These are phyloP conservation scores for Leavenworthia alabamica DNA, from an alignment of 345 rosid genomes.

Conservation along the genomic window DNA sequence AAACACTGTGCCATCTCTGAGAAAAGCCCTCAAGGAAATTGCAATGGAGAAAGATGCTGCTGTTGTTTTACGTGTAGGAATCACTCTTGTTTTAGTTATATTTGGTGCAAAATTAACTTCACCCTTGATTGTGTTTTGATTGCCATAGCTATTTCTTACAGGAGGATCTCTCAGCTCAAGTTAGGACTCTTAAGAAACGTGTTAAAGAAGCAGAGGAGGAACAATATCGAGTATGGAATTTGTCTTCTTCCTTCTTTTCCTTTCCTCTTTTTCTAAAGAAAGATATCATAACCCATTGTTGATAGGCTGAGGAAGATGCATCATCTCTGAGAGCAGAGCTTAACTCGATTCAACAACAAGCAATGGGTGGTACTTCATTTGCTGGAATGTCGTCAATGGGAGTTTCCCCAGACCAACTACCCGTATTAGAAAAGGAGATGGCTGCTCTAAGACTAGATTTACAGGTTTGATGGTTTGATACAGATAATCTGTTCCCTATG, in stretches of 20 bases:
- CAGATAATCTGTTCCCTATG: not conserved
- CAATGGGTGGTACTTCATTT: conserved; percentile 40
- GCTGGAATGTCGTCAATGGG: conserved; percentile 28
- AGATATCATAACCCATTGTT: conserved; percentile 15
- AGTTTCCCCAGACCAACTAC: conserved; percentile 50
- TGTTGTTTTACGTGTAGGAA: conserved; percentile 73
- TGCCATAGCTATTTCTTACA: conserved; percentile 26
- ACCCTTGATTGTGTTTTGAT: conserved; percentile 11
- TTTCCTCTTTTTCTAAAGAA: not conserved
- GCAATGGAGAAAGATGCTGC: conserved; percentile 99
- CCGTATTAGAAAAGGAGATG: conserved; percentile 65
- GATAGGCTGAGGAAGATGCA: conserved; percentile 98
- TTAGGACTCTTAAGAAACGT: conserved; percentile 77
- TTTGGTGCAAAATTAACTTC: not conserved
- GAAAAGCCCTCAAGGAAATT: conserved; percentile 88
- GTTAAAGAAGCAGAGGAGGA: conserved; percentile 92
- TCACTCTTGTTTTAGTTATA: not conserved
- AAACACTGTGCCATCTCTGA: conserved; percentile 78
- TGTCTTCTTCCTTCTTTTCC: conserved; percentile 15
- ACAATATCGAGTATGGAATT: conserved; percentile 58
- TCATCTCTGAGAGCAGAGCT: conserved; percentile 94
- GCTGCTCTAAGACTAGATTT: conserved; percentile 53
- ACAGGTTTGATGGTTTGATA: conserved; percentile 43
- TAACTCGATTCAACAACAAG: conserved; percentile 72
- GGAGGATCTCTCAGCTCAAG: conserved; percentile 95